Conservation (phyloP, 352 stramenopile genomes). For the Pythium rhizo-oryzae region DNA sequence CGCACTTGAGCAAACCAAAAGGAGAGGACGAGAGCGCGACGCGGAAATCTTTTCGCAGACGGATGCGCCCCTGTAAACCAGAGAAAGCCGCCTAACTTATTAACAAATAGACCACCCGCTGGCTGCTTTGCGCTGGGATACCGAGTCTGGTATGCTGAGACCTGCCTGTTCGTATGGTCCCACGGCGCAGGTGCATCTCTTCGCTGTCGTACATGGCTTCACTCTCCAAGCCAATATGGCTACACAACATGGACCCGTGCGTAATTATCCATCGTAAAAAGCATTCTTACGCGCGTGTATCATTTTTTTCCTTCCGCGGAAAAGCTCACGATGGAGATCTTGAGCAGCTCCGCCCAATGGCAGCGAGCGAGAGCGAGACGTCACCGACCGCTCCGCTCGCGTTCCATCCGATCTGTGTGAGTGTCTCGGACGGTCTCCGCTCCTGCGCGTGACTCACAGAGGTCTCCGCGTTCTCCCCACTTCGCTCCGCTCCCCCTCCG, state of each 20-base stretch:
- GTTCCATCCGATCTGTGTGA: neutral
- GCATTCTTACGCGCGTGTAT: neutral
- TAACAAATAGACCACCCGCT: constrained; percentile 19
- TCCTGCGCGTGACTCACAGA: neutral
- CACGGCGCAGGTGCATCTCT: neutral
- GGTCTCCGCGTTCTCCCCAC: neutral
- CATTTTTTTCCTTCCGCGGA: neutral
- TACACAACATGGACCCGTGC: neutral
- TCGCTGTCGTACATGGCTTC: constrained; percentile 1
- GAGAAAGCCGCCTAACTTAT: constrained; percentile 20
- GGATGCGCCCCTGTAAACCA: neutral
- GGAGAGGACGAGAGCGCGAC: neutral
- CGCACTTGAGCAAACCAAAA: neutral
- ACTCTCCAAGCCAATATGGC: neutral
- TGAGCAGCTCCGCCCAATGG: constrained; percentile 17
- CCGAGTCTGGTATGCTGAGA: too few relatives aligned
- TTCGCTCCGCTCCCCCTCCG: neutral
- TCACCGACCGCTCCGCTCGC: neutral
- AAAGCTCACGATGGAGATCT: constrained; percentile 7
- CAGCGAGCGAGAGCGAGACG: constrained; percentile 1
- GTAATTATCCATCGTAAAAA: constrained; percentile 7
- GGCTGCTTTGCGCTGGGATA: neutral
- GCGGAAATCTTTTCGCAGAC: neutral
- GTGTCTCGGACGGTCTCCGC: neutral
- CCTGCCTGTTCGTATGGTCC: neutral